Conservation (phyloP, 2,329 filamentous ascomycete genomes). For the Pseudogymnoascus sp. region DNA sequence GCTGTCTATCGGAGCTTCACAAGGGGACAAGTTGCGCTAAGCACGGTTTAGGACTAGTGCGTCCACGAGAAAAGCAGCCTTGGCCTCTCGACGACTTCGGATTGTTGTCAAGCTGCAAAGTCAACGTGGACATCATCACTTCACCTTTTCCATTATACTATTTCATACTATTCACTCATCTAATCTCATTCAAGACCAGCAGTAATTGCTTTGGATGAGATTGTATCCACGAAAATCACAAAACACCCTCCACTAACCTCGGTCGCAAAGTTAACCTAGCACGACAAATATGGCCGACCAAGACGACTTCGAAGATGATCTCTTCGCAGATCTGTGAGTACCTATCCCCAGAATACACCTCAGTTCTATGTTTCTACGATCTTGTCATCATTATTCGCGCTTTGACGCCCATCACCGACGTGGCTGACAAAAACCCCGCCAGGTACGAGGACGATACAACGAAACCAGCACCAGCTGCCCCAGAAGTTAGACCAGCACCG, state of each 20-base stretch:
- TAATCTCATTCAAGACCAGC: background rate
- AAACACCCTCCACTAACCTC: background rate
- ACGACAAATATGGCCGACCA: slow-evolving; percentile 63
- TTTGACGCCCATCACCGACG: background rate
- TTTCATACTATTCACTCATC: background rate
- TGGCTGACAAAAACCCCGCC: slow-evolving; percentile 17
- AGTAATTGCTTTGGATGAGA: background rate
- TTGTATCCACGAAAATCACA: background rate
- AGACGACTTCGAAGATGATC: slow-evolving; percentile 84
- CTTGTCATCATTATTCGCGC: background rate
- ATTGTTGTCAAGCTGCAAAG: slow-evolving; percentile 1
- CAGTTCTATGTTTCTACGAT: background rate
- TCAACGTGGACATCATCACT: background rate
- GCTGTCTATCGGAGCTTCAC: slow-evolving; percentile 10
- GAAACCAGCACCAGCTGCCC: slow-evolving; percentile 33
- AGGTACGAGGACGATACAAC: slow-evolving; percentile 58
- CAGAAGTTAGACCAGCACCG: slow-evolving; percentile 26
- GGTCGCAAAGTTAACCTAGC: slow-evolving; percentile 5
- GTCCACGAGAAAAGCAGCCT: background rate
- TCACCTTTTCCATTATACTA: background rate
- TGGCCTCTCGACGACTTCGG: background rate
- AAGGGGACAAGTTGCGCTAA: background rate
- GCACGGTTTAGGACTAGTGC: background rate
- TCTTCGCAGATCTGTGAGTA: slow-evolving; percentile 89
- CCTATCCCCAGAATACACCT: background rate